These are phyloP conservation scores for Sanguinoderma infundibulare DNA, from an alignment of 1,284 basidiomycete genomes.

Conservation along the genomic window DNA sequence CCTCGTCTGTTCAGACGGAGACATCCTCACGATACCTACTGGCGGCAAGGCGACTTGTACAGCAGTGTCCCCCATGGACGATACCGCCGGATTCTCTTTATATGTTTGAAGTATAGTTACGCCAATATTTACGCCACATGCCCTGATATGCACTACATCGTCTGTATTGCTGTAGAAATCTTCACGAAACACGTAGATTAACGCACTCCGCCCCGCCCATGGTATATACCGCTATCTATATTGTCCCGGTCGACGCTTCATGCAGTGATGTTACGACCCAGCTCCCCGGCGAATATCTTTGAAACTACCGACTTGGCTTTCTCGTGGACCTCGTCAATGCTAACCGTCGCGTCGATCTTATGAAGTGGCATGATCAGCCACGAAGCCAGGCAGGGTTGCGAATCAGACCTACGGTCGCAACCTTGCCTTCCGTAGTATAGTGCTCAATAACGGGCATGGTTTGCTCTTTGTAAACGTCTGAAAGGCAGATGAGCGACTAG, in stretches of 20 bases:
- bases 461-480: constrained; percentile 89
- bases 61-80: constrained; percentile 37
- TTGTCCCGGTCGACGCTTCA: constrained; percentile 17
- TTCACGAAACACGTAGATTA: constrained; percentile 6
- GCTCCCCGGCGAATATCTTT: constrained; percentile 39
- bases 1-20: constrained; percentile 76
- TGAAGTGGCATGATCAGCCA: neutral
- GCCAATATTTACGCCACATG: neutral
- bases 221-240: constrained; percentile 13
- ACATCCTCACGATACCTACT: constrained; percentile 59
- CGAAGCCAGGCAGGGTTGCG: constrained; percentile 4
- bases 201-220: constrained; percentile 3
- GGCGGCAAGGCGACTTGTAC: constrained; percentile 60
- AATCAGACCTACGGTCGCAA: constrained; percentile 69
- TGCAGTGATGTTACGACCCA: constrained; percentile 31
- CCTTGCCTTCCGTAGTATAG: constrained; percentile 75
- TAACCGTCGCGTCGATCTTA: constrained; percentile 81
- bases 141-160: no score
- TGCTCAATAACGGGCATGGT: constrained; percentile 97
- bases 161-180: neutral
- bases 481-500: constrained; percentile 2
- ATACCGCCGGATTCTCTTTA: constrained; percentile 48
- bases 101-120: constrained; percentile 38
- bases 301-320: constrained; percentile 61
- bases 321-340: constrained; percentile 76